phyloP scores from a whole-genome alignment of 140 eudicot genomes.

The Cichorium intybus region DNA sequence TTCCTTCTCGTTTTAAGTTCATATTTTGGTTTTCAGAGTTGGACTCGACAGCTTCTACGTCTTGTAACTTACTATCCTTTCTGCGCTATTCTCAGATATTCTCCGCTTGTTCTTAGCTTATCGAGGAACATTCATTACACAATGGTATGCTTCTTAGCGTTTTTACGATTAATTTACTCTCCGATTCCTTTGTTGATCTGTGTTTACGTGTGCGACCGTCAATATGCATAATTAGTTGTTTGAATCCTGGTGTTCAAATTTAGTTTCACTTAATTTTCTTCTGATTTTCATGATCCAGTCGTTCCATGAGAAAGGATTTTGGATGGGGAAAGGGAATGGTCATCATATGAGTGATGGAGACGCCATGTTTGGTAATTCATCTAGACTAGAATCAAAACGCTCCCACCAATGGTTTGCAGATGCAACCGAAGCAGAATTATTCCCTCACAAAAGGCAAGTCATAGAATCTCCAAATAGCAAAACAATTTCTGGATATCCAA shows the following conservation, averaged over 20 bases:
- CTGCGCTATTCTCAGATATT: constrained; percentile 4
- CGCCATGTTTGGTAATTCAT: constrained; percentile 41
- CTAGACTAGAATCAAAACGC: constrained; percentile 56
- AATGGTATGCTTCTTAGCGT: constrained; percentile 22
- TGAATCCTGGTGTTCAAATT: background rate
- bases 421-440: constrained; percentile 60
- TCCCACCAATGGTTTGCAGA: constrained; percentile 66
- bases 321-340: constrained; percentile 63
- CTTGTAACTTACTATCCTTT: background rate
- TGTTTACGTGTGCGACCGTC: background rate
- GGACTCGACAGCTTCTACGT: background rate
- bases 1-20: background rate
- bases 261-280: background rate
- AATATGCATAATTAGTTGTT: constrained; percentile 9
- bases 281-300: constrained; percentile 33
- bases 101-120: constrained; percentile 8
- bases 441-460: constrained; percentile 70
- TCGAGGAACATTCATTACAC: constrained; percentile 1
- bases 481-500: constrained; percentile 33
- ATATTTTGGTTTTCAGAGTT: constrained; percentile 1
- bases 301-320: constrained; percentile 70
- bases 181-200: background rate
- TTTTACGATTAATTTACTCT: background rate
- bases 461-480: constrained; percentile 50
- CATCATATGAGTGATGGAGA: constrained; percentile 49